phyloP scores from a whole-genome alignment of 495 filamentous ascomycete species.

The Penicillium manginii region DNA sequence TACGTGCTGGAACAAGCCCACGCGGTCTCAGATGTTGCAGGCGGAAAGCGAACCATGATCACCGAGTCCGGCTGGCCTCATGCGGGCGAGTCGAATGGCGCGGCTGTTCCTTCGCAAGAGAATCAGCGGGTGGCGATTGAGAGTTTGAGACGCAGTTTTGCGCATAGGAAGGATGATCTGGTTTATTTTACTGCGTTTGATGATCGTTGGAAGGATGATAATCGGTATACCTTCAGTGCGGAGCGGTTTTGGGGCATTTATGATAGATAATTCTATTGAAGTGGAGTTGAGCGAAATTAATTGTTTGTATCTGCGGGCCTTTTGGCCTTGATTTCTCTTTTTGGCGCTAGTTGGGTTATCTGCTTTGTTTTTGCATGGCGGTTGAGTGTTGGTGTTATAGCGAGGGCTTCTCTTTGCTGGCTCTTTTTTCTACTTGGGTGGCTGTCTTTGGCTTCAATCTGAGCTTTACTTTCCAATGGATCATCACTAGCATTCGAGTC shows the following conservation, averaged over 20 bases:
- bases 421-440: not conserved
- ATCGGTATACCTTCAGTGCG: slow-evolving; percentile 61
- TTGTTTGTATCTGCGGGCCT: not conserved
- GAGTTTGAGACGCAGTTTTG: slow-evolving; percentile 61
- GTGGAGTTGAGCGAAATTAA: not conserved
- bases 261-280: slow-evolving; percentile 12
- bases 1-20: slow-evolving; percentile 60
- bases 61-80: slow-evolving; percentile 88
- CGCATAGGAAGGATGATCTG: slow-evolving; percentile 46
- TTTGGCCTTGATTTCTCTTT: not conserved
- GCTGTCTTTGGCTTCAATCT: not conserved
- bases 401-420: not conserved
- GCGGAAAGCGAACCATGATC: slow-evolving; percentile 61
- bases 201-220: slow-evolving; percentile 78
- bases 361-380: not conserved
- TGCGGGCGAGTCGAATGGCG: slow-evolving; percentile 61
- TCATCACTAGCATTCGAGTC: too few relatives aligned
- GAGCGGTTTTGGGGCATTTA: slow-evolving; percentile 76
- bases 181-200: slow-evolving; percentile 78
- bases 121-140: slow-evolving; percentile 68
- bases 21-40: slow-evolving; percentile 52
- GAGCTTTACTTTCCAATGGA: not conserved
- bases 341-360: not conserved
- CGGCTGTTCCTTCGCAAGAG: slow-evolving; percentile 61
- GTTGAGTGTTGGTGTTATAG: not conserved